Evolutionary conservation across 2,329 filamentous ascomycete species (phyloP), one percentile per base, ranked within the genome.

Genomic region (Monilinia fructicola): DNA sequence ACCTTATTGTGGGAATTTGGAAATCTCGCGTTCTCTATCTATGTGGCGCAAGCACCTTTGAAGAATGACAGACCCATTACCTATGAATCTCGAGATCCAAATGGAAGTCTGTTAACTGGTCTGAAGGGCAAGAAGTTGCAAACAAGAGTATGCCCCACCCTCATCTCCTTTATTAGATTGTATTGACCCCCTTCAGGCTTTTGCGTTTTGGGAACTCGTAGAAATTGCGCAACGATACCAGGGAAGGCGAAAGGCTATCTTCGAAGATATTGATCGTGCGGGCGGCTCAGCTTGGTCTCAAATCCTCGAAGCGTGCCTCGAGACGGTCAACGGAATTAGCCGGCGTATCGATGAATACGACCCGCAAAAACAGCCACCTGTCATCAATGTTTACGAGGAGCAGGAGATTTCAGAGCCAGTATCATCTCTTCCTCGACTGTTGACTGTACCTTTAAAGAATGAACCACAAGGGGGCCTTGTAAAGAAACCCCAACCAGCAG

Each of bases 121-220:
- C 78, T 98, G 55, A 93, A 89, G 76, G 89, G 89, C 70, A 95
- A 93, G 79, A 95, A 94, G 77, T 83, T 91, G 11, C 82, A 91
- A 12, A 87, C 91, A 68, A 88, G 86, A 78, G 89, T 90, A 79
- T 73, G 82, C 76, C 14, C 18, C 42, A 2, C 38, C n/a, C 40
- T 9, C 26, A 23, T 18, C 23, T 12, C 14, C 7, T 52, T n/a
- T 44, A 50, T 52, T 53, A 50, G 21, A 38, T 44, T 44, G 3
- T 48, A 35, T 44, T 73, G 76, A 68, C 74, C 55, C 26, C 26
- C 52, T n/a, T 28, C 1, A 91, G 84, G 85, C 87, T 0, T 96
- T 96, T 77, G 93, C 94, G 21, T 90, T 96, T 78, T 97, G 93
- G 93, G 94, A 98, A 75, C 81, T 97, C 38, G 87, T 87, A 40